Conservation (phyloP, 2,329 filamentous ascomycete species). For the Albophoma yamanashiensis region DNA sequence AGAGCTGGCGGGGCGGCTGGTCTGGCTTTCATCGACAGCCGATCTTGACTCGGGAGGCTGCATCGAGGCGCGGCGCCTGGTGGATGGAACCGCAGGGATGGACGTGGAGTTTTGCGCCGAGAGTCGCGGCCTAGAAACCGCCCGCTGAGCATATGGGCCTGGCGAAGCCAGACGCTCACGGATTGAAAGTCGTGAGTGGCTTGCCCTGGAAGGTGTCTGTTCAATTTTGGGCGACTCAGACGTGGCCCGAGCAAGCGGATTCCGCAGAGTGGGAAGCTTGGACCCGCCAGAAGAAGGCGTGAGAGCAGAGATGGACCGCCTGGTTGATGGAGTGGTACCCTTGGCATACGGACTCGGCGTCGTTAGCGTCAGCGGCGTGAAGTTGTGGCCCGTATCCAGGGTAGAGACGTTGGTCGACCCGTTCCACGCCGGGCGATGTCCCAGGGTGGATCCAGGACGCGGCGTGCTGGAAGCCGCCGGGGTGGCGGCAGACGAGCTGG, state of each 20-base stretch:
- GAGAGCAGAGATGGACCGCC: slow-evolving; percentile 30
- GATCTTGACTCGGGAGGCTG: slow-evolving; percentile 32
- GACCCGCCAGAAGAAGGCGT: slow-evolving; percentile 31
- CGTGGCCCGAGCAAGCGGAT: slow-evolving; percentile 31
- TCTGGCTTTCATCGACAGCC: slow-evolving; percentile 15
- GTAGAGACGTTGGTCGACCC: slow-evolving; percentile 45
- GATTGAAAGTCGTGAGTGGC: slow-evolving; percentile 23
- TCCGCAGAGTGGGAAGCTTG: slow-evolving; percentile 38
- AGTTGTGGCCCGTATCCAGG: slow-evolving; percentile 56
- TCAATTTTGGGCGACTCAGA: slow-evolving; percentile 38
- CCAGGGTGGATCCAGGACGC: slow-evolving; percentile 33
- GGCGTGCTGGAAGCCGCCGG: slow-evolving; percentile 27
- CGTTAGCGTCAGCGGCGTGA: slow-evolving; percentile 50
- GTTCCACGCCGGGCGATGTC: slow-evolving; percentile 64
- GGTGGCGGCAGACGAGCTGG: slow-evolving; percentile 40
- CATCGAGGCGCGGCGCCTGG: slow-evolving; percentile 40
- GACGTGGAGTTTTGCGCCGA: slow-evolving; percentile 29
- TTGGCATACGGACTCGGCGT: slow-evolving; percentile 48
- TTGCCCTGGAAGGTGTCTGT: slow-evolving; percentile 36
- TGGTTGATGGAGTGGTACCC: slow-evolving; percentile 24
- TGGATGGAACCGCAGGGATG: slow-evolving; percentile 29
- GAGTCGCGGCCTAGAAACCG: slow-evolving; percentile 32
- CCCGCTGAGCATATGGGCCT: slow-evolving; percentile 35
- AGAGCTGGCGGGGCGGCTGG: slow-evolving; percentile 44
- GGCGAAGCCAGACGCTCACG: slow-evolving; percentile 20